These are phyloP conservation scores for Nothomitra cinnamomea DNA, from an alignment of 2,329 filamentous ascomycete species.

Conservation along the genomic window DNA sequence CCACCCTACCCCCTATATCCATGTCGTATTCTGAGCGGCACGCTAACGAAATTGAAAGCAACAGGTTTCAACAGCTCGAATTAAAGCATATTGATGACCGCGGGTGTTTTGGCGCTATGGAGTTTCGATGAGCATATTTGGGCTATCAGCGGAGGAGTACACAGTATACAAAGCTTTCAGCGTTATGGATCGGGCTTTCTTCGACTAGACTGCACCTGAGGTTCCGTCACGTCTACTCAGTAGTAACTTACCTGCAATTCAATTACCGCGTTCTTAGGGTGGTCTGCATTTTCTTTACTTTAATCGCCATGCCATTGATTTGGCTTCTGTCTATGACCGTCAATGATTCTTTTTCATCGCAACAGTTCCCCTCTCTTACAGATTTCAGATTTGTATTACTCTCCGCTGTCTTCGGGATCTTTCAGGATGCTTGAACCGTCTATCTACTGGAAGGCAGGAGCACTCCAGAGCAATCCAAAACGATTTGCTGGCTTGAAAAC, in stretches of 20 bases:
- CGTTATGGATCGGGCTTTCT: neutral
- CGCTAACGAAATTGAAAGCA: conserved; percentile 3
- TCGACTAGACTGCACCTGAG: neutral
- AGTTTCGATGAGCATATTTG: conserved; percentile 51
- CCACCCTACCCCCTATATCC: neutral
- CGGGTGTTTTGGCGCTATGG: conserved; percentile 71
- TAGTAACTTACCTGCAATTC: neutral
- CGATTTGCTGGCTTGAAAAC: too few species aligned
- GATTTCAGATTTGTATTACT: too few species aligned
- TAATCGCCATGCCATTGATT: too few species aligned
- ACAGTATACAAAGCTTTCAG: conserved; percentile 5
- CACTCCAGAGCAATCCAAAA: too few species aligned
- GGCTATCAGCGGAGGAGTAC: conserved; percentile 2
- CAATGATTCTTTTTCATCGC: too few species aligned
- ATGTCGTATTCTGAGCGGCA: conserved; percentile 8
- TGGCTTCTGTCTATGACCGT: too few species aligned
- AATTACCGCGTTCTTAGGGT: too few species aligned
- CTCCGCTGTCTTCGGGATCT: too few species aligned
- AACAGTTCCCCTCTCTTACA: too few species aligned
- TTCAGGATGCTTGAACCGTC: too few species aligned
- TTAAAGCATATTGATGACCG: conserved; percentile 73
- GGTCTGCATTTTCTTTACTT: too few species aligned
- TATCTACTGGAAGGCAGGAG: too few species aligned
- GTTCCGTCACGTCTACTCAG: neutral
- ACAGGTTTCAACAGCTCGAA: conserved; percentile 80